Evolutionary conservation across 352 stramenopile genomes (phyloP).

Genomic region (Pythium inflatum): DNA sequence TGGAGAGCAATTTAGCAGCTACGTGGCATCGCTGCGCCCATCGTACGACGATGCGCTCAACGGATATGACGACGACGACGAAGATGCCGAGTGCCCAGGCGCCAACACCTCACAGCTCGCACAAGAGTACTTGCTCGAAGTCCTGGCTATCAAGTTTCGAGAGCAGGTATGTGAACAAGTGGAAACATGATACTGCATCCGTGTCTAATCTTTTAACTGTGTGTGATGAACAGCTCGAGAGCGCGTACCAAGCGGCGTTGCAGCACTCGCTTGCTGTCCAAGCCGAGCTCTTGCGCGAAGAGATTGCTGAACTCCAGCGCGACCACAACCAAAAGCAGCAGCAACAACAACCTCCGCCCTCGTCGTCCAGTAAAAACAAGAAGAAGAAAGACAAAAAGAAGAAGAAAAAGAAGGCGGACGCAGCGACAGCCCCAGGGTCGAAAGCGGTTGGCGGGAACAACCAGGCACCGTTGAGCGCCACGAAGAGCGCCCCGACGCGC

Average conservation of each 20-base stretch:
- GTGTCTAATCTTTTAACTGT: too few relatives aligned
- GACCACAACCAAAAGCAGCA: conserved; percentile 47
- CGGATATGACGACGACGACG: conserved; percentile 57
- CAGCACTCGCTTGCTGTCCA: conserved; percentile 78
- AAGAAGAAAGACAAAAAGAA: conserved; percentile 84
- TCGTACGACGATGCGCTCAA: conserved; percentile 30
- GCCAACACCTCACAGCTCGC: conserved; percentile 78
- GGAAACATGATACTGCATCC: too few relatives aligned
- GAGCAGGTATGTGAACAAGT: conserved; percentile 53
- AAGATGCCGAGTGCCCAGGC: conserved; percentile 64
- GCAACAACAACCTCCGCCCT: conserved; percentile 25
- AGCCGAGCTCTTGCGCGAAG: conserved; percentile 71
- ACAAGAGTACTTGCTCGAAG: conserved; percentile 79
- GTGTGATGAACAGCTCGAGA: conserved; percentile 52
- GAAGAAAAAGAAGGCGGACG: conserved; percentile 58
- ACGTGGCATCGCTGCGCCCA: conserved; percentile 50
- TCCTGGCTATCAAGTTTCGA: conserved; percentile 79
- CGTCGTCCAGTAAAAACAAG: conserved; percentile 54
- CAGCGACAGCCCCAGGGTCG: background rate
- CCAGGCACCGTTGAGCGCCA: too few relatives aligned
- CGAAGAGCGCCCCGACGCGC: background rate
- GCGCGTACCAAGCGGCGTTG: conserved; percentile 76
- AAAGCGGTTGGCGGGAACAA: too few relatives aligned
- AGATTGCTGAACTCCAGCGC: conserved; percentile 68
- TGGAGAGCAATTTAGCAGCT: conserved; percentile 73